These are phyloP conservation scores for Trichosporon faecale DNA, from an alignment of 1,284 basidiomycete genomes.

Conservation along the genomic window DNA sequence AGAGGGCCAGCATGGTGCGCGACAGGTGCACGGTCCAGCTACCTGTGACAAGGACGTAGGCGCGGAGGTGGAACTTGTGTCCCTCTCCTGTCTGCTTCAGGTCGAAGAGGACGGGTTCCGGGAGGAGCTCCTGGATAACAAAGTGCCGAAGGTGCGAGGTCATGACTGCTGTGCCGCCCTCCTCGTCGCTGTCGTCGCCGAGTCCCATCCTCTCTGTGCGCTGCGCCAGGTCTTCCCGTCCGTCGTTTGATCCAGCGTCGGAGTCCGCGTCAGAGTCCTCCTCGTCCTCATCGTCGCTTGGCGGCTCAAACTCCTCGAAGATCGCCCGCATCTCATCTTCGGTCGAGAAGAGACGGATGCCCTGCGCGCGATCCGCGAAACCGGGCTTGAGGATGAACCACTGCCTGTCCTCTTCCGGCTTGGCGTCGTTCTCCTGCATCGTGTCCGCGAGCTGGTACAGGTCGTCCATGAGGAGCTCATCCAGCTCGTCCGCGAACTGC, in stretches of 20 bases:
- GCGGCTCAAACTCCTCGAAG: constrained; percentile 78
- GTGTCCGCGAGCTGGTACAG: constrained; percentile 76
- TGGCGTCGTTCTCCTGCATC: constrained; percentile 56
- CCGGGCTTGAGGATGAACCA: constrained; percentile 96
- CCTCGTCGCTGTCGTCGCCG: constrained; percentile 51
- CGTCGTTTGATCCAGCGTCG: constrained; percentile 17
- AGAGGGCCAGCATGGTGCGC: constrained; percentile 78
- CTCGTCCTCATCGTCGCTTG: constrained; percentile 54
- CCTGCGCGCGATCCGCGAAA: constrained; percentile 94
- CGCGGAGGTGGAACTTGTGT: constrained; percentile 89
- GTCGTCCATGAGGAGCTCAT: constrained; percentile 90
- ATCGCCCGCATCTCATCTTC: constrained; percentile 71
- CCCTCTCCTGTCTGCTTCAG: constrained; percentile 55
- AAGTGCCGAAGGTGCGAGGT: constrained; percentile 91
- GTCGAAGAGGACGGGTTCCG: constrained; percentile 71
- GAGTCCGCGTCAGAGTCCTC: constrained; percentile 50
- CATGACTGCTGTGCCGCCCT: constrained; percentile 61
- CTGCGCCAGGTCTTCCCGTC: constrained; percentile 24
- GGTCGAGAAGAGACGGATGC: constrained; percentile 84
- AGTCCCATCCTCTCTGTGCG: constrained; percentile 45
- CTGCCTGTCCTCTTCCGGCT: constrained; percentile 53
- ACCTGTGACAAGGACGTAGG: constrained; percentile 85
- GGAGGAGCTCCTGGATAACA: constrained; percentile 92
- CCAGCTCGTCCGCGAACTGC: constrained; percentile 88
- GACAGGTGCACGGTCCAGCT: constrained; percentile 75